phyloP scores from a whole-genome alignment of 352 stramenopile species.

The Globisporangium carolinianum region DNA sequence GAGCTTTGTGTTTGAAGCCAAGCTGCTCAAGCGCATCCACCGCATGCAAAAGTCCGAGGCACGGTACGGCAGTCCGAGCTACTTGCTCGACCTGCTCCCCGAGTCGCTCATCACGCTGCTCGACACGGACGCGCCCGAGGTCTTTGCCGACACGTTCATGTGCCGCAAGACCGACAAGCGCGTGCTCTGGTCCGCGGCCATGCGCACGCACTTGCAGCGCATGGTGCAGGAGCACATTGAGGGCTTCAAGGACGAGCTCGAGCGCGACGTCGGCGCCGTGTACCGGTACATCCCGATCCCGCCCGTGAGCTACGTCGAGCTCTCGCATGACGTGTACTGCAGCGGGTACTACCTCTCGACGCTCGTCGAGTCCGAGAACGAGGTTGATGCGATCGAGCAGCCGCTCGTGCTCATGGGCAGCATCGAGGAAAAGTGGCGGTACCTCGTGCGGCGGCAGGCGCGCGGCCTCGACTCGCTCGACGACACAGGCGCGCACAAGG shows the following conservation, averaged over 20 bases:
- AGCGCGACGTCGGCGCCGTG: constrained; percentile 37
- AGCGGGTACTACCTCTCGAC: constrained; percentile 70
- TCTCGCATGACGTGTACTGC: constrained; percentile 72
- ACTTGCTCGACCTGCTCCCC: constrained; percentile 59
- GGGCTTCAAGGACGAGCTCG: constrained; percentile 56
- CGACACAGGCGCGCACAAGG: constrained; percentile 44
- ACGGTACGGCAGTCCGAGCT: constrained; percentile 44
- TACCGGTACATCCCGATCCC: constrained; percentile 66
- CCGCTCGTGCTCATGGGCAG: constrained; percentile 67
- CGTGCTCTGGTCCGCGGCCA: constrained; percentile 58
- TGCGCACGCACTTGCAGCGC: constrained; percentile 62
- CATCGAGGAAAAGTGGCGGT: constrained; percentile 75
- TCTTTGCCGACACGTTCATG: constrained; percentile 62
- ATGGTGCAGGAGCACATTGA: constrained; percentile 71
- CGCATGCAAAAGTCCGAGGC: constrained; percentile 49
- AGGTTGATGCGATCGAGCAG: constrained; percentile 64
- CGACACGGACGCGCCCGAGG: constrained; percentile 49
- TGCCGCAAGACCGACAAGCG: constrained; percentile 52
- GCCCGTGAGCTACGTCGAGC: constrained; percentile 56
- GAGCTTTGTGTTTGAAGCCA: constrained; percentile 49
- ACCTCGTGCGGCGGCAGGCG: constrained; percentile 38
- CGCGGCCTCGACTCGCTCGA: constrained; percentile 38
- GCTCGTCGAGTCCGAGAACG: constrained; percentile 41
- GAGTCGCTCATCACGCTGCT: constrained; percentile 65
- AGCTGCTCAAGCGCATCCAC: constrained; percentile 58